These are phyloP conservation scores for Sordariomycetes sp. DNA, from an alignment of 2,329 filamentous ascomycete genomes.

Conservation along the genomic window DNA sequence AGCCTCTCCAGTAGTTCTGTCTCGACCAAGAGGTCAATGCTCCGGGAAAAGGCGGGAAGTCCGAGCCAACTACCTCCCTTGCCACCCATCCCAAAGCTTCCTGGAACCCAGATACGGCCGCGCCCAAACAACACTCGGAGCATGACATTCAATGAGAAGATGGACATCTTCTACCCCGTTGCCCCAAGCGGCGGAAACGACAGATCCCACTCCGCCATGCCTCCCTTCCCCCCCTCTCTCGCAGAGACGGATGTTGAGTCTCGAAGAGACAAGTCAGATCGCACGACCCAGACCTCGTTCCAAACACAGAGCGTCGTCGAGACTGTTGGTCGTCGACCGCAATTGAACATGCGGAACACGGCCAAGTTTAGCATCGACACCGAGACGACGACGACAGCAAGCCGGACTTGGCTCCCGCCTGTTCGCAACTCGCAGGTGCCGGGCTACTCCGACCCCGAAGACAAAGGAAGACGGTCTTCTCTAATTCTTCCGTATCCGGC, in stretches of 20 bases:
- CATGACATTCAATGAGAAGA: slow-evolving; percentile 46
- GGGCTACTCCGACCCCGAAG: slow-evolving; percentile 10
- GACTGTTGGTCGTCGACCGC: slow-evolving; percentile 12
- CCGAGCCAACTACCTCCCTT: slow-evolving; percentile 37
- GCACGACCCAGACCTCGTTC: slow-evolving; percentile 21
- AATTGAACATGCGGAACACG: slow-evolving; percentile 7
- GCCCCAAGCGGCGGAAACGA: slow-evolving; percentile 10
- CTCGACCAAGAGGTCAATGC: slow-evolving; percentile 27
- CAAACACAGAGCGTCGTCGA: slow-evolving; percentile 26
- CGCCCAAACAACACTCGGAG: slow-evolving; percentile 39
- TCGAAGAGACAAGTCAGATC: slow-evolving; percentile 18
- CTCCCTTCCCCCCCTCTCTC: slow-evolving; percentile 19
- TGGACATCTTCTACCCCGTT: slow-evolving; percentile 32
- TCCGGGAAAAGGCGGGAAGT: slow-evolving; percentile 28
- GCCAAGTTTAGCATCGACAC: slow-evolving; percentile 17
- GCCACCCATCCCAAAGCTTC: slow-evolving; percentile 25
- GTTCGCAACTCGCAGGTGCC: slow-evolving; percentile 9
- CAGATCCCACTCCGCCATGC: slow-evolving; percentile 21
- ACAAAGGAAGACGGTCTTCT: slow-evolving; percentile 31
- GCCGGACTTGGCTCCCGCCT: slow-evolving; percentile 23
- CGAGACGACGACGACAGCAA: slow-evolving; percentile 8
- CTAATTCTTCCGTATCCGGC: slow-evolving; percentile 27
- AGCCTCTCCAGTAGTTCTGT: slow-evolving; percentile 36
- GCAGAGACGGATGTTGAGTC: slow-evolving; percentile 18
- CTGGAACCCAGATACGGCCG: slow-evolving; percentile 18